Base-by-base conservation (phyloP, 805 yeast species). In the Zygotorulaspora danielsina region DNA sequence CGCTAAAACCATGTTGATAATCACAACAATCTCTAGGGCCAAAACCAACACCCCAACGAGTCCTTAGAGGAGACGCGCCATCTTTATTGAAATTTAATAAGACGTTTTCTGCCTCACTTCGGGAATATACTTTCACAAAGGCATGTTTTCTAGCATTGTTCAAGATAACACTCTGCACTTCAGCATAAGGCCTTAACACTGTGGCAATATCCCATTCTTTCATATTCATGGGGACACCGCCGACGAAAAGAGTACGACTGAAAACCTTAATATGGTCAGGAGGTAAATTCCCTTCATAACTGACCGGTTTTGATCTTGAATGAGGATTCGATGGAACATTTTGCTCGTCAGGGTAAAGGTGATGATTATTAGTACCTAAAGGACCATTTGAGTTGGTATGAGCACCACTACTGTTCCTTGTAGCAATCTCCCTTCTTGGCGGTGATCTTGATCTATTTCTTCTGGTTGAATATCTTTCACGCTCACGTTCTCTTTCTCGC, bases 21-120 rank as follows among this genome's bases (percentile, higher is more conserved):
- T 93, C 94, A 62, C 96, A 86, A 69, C 97, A 90, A 63, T 93
- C 97, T 69, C 98, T 79, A 39, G 98, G 98, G 4, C 98, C 98
- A 57, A 84, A 93, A 1, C 98, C 98, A 46, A 93, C 97, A 50
- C 97, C 98, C 98, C 98, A 93, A 59, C 96, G 76, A 4, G 94
- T 85, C 65, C 97, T 77, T 51, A 93, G 69, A 60, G 50, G 77
- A 68, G 58, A 66, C 7, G 75, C 63, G 28, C 83, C 81, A 46
- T 79, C 81, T 50, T 80, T 78, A 55, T 78, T 78, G 66, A 89
- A 87, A 29, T 79, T 75, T 28, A 75, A 70, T 42, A 87, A 73
- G 10, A 88, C 88, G 45, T 71, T 76, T 60, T 85, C 96, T 20
- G 98, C 98, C 63, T 90, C 97, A 25, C 71, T 73, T 64, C 98